phyloP scores from a whole-genome alignment of 768 basidiomycete species.

The Basidioascus undulatus region DNA sequence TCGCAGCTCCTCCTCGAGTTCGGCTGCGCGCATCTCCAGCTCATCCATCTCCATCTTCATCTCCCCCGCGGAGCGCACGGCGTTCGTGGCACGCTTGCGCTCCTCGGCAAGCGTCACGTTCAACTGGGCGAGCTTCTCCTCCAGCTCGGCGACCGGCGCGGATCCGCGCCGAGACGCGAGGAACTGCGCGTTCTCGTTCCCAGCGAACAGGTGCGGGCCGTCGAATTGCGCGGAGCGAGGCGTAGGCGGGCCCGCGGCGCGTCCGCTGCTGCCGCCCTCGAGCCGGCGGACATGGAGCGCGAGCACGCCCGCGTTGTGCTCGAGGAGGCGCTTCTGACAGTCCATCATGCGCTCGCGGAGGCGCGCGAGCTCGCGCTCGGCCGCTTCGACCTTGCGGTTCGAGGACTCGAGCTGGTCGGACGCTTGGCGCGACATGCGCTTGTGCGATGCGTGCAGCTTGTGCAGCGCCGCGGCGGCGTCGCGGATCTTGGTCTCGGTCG shows the following conservation, averaged over 20 bases:
- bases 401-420: conserved; percentile 45
- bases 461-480: conserved; percentile 54
- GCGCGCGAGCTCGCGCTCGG: conserved; percentile 46
- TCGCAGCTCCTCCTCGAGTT: conserved; percentile 39
- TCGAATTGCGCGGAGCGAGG: conserved; percentile 37
- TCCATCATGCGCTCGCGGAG: conserved; percentile 42
- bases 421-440: conserved; percentile 28
- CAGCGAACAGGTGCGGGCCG: conserved; percentile 61
- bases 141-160: conserved; percentile 29
- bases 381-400: conserved; percentile 39
- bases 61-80: conserved; percentile 36
- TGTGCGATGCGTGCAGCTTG: conserved; percentile 36
- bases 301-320: conserved; percentile 60
- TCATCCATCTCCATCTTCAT: conserved; percentile 43
- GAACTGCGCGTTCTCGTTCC: conserved; percentile 43
- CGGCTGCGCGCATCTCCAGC: conserved; percentile 38
- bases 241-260: neutral
- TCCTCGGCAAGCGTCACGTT: conserved; percentile 34
- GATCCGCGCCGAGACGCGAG: no score
- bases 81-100: conserved; percentile 35
- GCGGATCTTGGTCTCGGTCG: conserved; percentile 58
- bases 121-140: conserved; percentile 39
- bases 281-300: conserved; percentile 40
- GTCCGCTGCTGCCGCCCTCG: conserved; percentile 33
- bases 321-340: conserved; percentile 38